Conservation (phyloP, 2,329 filamentous ascomycete genomes). For the Pestalotiopsis sp. region DNA sequence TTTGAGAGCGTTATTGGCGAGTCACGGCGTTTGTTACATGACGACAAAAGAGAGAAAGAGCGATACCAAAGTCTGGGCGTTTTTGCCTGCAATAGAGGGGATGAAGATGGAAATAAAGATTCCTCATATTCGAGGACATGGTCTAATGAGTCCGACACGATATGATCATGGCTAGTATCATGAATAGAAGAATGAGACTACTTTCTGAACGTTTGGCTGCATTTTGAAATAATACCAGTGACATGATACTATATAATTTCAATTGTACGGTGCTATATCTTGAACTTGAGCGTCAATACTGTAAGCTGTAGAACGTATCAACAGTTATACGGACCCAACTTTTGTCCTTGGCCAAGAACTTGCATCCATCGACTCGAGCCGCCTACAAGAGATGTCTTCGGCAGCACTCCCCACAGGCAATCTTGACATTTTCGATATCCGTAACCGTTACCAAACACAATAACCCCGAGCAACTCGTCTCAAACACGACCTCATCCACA, state of each 20-base stretch:
- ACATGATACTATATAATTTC: not conserved
- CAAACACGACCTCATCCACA: not conserved
- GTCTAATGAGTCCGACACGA: not conserved
- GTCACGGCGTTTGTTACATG: not conserved
- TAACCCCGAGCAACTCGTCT: not conserved
- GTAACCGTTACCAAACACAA: not conserved
- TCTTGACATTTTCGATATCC: not conserved
- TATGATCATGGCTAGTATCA: not conserved
- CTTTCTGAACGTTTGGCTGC: not conserved
- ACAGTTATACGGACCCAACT: not conserved
- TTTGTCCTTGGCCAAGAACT: not conserved
- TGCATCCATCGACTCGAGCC: not conserved
- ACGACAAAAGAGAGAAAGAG: not conserved
- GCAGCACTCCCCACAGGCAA: not conserved
- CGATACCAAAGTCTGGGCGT: not conserved
- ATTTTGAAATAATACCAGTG: not conserved
- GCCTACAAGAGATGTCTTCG: not conserved
- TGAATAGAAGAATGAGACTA: not conserved
- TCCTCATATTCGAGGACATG: not conserved
- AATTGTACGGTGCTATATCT: not conserved
- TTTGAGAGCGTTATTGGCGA: not conserved
- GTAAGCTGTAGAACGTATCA: not conserved
- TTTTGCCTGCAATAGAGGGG: not conserved
- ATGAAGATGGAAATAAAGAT: not conserved
- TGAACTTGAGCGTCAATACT: not conserved